Evolutionary conservation across 176 grass and related monocot species (phyloP).

Genomic region (Stipa capillata): DNA sequence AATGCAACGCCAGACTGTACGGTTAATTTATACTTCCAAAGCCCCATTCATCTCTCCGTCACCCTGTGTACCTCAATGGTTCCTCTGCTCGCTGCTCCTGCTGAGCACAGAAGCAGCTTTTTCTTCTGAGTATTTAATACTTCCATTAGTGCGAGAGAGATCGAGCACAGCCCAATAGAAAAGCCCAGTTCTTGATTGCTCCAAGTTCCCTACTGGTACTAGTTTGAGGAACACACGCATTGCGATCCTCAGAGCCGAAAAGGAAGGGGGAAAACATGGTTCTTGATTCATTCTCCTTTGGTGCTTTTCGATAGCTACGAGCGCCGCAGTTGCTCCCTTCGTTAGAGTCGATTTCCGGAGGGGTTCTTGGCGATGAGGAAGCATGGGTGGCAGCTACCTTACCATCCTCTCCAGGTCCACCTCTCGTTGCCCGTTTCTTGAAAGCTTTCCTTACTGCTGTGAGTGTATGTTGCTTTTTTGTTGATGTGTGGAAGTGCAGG

Average conservation of each 20-base stretch:
- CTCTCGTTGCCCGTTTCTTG: not conserved
- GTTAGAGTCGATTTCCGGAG: not conserved
- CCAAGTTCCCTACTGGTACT: not conserved
- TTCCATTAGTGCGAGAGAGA: not conserved
- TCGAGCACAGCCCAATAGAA: not conserved
- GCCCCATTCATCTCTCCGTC: not conserved
- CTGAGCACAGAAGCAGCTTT: not conserved
- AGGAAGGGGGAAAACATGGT: not conserved
- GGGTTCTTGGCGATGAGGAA: conserved; percentile 46
- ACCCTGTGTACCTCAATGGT: not conserved
- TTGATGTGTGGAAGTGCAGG: conserved; percentile 34
- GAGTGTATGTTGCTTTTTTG: not conserved
- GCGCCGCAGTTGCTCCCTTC: not conserved
- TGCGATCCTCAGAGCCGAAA: not conserved
- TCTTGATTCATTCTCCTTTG: not conserved
- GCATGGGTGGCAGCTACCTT: conserved; percentile 84
- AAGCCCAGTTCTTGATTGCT: not conserved
- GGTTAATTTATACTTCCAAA: not conserved
- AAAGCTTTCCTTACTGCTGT: not conserved
- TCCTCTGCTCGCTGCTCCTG: not conserved
- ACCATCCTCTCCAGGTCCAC: conserved; percentile 72
- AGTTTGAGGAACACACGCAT: not conserved
- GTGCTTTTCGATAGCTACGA: not conserved
- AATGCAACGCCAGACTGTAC: not conserved
- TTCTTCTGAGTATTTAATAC: not conserved